Percentiles rank a stretch among this genome's conserved stretches.
These are phyloP conservation scores for Neocatenulostroma microsporum DNA, from an alignment of 2,329 filamentous ascomycete genomes.

Conservation along the genomic window DNA sequence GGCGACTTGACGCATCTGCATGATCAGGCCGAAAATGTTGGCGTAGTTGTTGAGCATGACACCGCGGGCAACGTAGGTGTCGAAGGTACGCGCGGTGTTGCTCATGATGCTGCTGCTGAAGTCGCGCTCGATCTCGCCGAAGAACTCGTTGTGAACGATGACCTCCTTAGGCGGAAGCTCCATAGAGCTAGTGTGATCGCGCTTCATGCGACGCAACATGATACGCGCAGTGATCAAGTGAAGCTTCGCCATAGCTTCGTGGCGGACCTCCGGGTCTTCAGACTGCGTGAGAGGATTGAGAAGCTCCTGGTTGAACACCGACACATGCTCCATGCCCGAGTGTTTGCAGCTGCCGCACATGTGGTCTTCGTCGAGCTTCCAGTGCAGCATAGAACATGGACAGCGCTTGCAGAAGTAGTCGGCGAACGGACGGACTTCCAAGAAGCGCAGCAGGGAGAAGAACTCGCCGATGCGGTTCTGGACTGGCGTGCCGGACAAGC, in stretches of 20 bases:
- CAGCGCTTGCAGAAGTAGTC: constrained; percentile 92
- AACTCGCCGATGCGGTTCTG: constrained; percentile 98
- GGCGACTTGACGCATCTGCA: constrained; percentile 96
- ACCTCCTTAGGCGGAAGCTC: constrained; percentile 94
- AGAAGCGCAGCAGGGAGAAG: constrained; percentile 79
- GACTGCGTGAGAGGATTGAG: constrained; percentile 62
- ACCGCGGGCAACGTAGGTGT: constrained; percentile 90
- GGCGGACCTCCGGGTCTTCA: constrained; percentile 48
- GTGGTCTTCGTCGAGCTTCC: constrained; percentile 66
- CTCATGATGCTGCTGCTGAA: constrained; percentile 95
- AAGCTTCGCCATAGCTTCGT: constrained; percentile 68
- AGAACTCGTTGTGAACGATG: constrained; percentile 87
- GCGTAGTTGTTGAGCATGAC: constrained; percentile 94
- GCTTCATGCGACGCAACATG: constrained; percentile 93
- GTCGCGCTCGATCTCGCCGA: constrained; percentile 91
- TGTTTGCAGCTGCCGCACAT: constrained; percentile 64
- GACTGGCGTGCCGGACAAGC: constrained; percentile 85
- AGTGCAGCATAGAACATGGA: constrained; percentile 71
- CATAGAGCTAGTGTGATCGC: constrained; percentile 88
- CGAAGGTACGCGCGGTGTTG: constrained; percentile 78
- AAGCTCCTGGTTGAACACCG: constrained; percentile 89
- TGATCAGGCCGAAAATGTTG: constrained; percentile 97
- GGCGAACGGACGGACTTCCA: constrained; percentile 80
- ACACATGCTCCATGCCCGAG: constrained; percentile 59
- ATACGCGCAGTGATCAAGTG: constrained; percentile 84